These are phyloP conservation scores for Aspergillus fumigatus DNA, from an alignment of 2,329 filamentous ascomycete genomes.

Conservation along the genomic window DNA sequence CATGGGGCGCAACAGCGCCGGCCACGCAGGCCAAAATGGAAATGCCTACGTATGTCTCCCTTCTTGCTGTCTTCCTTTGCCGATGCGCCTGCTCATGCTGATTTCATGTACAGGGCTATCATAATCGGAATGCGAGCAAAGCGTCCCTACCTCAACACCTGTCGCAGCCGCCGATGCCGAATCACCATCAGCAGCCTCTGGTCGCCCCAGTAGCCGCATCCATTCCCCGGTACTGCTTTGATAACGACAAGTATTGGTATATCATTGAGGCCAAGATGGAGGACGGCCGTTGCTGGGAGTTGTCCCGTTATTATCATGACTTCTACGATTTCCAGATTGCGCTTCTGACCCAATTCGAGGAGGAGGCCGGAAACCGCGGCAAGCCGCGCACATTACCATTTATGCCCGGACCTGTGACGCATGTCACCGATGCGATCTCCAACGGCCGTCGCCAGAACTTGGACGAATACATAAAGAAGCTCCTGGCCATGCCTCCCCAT, in stretches of 20 bases:
- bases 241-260: slow-evolving; percentile 98
- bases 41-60: slow-evolving; percentile 46
- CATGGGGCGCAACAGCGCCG: slow-evolving; percentile 53
- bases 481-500: slow-evolving; percentile 75
- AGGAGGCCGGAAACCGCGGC: slow-evolving; percentile 83
- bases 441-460: slow-evolving; percentile 88
- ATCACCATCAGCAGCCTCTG: slow-evolving; percentile 48
- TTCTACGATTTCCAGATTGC: slow-evolving; percentile 99
- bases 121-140: slow-evolving; percentile 39
- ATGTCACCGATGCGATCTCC: slow-evolving; percentile 96
- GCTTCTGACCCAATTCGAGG: slow-evolving; percentile 83
- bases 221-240: slow-evolving; percentile 90
- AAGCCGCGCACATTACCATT: slow-evolving; percentile 82
- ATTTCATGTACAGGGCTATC: slow-evolving; percentile 24
- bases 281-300: slow-evolving; percentile 85
- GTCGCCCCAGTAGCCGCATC: slow-evolving; percentile 75
- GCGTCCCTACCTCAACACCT: slow-evolving; percentile 25
- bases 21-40: slow-evolving; percentile 48
- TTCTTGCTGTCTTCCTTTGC: not conserved
- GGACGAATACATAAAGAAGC: slow-evolving; percentile 91
- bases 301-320: slow-evolving; percentile 94
- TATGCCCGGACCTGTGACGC: slow-evolving; percentile 96
- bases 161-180: slow-evolving; percentile 42
- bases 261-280: slow-evolving; percentile 89
- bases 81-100: slow-evolving; percentile 1